Percentiles rank a stretch among this genome's conserved stretches.
These are phyloP conservation scores for Huntiella bhutanensis DNA, from an alignment of 2,329 filamentous ascomycete genomes.

Conservation along the genomic window DNA sequence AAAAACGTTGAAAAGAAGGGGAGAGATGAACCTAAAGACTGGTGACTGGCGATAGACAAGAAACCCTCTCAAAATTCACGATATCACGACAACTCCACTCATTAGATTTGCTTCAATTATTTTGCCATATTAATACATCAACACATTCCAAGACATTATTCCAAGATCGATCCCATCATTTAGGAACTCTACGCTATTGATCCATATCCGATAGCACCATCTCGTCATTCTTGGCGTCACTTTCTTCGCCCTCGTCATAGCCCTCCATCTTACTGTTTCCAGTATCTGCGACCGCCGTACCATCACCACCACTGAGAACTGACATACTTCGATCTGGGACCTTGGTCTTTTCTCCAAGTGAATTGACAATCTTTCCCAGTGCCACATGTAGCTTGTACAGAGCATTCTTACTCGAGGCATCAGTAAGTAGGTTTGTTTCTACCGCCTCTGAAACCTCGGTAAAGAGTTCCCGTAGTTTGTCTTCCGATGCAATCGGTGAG, in stretches of 20 bases:
- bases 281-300: constrained; percentile 1
- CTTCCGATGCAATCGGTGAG: constrained; percentile 42
- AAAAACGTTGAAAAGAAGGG: constrained; percentile 6
- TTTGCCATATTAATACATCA: not conserved
- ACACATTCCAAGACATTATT: constrained; percentile 1
- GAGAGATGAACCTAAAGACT: constrained; percentile 1
- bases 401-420: constrained; percentile 42
- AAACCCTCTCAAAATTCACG: no score
- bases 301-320: constrained; percentile 8
- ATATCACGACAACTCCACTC: no score
- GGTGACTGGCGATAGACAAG: not conserved
- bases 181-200: not conserved
- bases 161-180: not conserved
- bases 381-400: constrained; percentile 50
- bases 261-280: constrained; percentile 3
- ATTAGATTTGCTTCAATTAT: no score
- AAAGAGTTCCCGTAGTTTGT: constrained; percentile 39
- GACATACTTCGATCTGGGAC: constrained; percentile 28
- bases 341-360: constrained; percentile 27
- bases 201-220: constrained; percentile 7
- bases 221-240: constrained; percentile 9
- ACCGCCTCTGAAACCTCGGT: constrained; percentile 41
- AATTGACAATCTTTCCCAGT: constrained; percentile 48
- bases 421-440: constrained; percentile 39
- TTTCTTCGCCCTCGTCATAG: constrained; percentile 8